Base-by-base conservation (phyloP, 2,329 filamentous ascomycete genomes). In the Colletotrichum zoysiae region DNA sequence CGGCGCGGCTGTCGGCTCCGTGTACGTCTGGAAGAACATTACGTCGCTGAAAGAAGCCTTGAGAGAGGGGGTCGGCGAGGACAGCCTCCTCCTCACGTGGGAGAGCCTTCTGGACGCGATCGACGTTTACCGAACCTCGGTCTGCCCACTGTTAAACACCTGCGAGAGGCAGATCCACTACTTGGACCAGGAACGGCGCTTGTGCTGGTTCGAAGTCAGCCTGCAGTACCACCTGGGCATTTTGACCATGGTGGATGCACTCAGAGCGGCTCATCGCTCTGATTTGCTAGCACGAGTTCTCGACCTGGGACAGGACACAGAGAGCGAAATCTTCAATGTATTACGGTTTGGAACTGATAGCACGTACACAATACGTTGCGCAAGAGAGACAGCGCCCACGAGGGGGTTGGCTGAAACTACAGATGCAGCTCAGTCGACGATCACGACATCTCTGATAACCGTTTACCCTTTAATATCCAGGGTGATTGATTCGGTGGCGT, bases 1-100 rank as follows among this genome's bases (percentile, higher is more conserved):
- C 6, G 67, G 64, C 0, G 67, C 73, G 0, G 51, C 48, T 44
- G 65, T 73, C 33, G 59, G 62, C 35, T 67, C 40, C 44, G 40
- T 75, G 5, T 73, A 74, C 30, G 33, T 69, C 20, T 75, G 70
- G 67, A 73, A 71, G 56, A 70, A 60, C 23, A 67, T 72, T 23
- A 67, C 73, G 30, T 74, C 73, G 30, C 40, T 74, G 35, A 74
- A 74, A 44, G 74, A 75, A 66, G 74, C 70, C 11, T 50, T 72
- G 16, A 62, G 67, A 18, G 74, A 75, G 51, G 73, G 73, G 0
- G 67, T 73, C 26, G 70, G 60, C 9, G 73, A 74, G 46, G 61
- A 67, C 14, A 59, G 46, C 48, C 51, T 75, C 35, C 56, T 62
- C 9, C 70, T 65, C 26, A 66, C 59, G 38, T 75, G 73, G 68